Percentiles rank a stretch among this genome's conserved stretches.
phyloP scores from a whole-genome alignment of 257 asterid genomes.

The Solanum verrucosum region DNA sequence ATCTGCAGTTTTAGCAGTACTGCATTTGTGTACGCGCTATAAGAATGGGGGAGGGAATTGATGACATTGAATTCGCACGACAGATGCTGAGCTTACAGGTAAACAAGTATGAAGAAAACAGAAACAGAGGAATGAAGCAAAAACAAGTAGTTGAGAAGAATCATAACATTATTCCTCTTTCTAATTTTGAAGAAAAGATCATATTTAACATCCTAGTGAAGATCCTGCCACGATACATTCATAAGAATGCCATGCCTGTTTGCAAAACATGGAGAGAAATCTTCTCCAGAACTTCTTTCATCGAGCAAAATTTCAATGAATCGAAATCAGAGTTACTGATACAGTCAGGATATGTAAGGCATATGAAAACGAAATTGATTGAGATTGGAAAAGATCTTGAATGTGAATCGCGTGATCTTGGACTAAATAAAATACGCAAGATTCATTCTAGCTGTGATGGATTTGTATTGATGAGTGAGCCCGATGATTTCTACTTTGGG shows the following conservation, averaged over 20 bases:
- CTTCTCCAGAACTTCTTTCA: background rate
- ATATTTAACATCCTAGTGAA: background rate
- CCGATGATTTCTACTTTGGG: background rate
- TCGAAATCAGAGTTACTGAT: background rate
- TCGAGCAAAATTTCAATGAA: background rate
- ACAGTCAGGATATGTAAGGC: background rate
- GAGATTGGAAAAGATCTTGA: background rate
- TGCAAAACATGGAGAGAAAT: constrained; percentile 4
- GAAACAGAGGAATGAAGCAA: background rate
- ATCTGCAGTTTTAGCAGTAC: background rate
- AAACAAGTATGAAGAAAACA: background rate
- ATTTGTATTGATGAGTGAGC: background rate
- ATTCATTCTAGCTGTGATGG: constrained; percentile 9
- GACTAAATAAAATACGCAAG: background rate
- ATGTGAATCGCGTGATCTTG: background rate
- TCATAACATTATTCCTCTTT: background rate
- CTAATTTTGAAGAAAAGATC: background rate
- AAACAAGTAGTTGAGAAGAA: background rate
- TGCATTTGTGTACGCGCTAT: background rate
- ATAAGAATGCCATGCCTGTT: background rate
- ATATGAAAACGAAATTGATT: background rate
- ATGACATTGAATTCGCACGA: background rate
- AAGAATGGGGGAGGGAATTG: background rate
- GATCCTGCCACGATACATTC: background rate
- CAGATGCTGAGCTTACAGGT: background rate